A percentile compares a stretch with the other conserved stretches of the same genome.
Evolutionary conservation across 441 rosid genomes (phyloP).

Genomic region (Jatropha podagrica): DNA sequence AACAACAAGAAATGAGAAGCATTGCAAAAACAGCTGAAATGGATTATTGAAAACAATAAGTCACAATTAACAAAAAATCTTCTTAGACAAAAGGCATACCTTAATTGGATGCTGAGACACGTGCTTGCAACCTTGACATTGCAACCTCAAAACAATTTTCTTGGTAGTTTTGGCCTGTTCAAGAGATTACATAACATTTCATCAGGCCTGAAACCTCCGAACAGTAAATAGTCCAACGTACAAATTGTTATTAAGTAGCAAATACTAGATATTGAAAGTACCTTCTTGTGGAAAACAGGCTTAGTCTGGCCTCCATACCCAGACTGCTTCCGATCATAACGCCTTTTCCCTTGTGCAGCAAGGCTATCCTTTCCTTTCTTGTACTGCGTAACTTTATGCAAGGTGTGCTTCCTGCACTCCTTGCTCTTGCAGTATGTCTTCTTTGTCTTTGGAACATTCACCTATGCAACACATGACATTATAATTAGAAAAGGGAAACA

Average conservation of each 20-base stretch:
- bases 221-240: no score
- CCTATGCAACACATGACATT: slow-evolving; percentile 25
- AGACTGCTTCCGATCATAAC: slow-evolving; percentile 68
- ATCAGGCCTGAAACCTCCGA: not conserved
- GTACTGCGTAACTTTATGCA: slow-evolving; percentile 77
- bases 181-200: not conserved
- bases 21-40: no score
- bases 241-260: not conserved
- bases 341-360: slow-evolving; percentile 71
- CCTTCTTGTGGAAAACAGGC: slow-evolving; percentile 48
- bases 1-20: not conserved
- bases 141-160: slow-evolving; percentile 65
- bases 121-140: slow-evolving; percentile 64
- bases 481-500: slow-evolving; percentile 10
- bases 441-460: slow-evolving; percentile 72
- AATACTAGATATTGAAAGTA: not conserved
- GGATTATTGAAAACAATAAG: not conserved
- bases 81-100: slow-evolving; percentile 18
- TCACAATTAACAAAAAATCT: not conserved
- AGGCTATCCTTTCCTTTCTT: slow-evolving; percentile 75
- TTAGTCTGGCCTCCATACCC: slow-evolving; percentile 76
- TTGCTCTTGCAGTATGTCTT: slow-evolving; percentile 69
- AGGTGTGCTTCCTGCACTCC: slow-evolving; percentile 75
- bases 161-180: slow-evolving; percentile 60
- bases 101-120: slow-evolving; percentile 61